Conservation (phyloP, 1,284 basidiomycete genomes). For the Cryptococcus amylolentus region DNA sequence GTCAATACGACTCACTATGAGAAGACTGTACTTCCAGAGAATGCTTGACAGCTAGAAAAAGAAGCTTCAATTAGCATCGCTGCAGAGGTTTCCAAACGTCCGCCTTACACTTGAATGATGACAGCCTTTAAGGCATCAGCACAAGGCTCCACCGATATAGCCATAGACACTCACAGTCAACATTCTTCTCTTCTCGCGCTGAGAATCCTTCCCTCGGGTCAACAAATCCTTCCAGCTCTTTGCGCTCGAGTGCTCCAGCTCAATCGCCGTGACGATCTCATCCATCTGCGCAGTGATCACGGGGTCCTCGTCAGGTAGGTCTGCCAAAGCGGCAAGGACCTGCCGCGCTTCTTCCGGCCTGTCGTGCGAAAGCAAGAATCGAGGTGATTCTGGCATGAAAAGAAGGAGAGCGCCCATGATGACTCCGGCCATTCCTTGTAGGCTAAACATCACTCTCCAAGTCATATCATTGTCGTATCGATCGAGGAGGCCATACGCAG, state of each 20-base stretch:
- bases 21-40: slow-evolving; percentile 17
- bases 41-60: slow-evolving; percentile 11
- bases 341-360: slow-evolving; percentile 9
- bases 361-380: slow-evolving; percentile 14
- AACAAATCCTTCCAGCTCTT: slow-evolving; percentile 17
- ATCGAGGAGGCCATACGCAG: slow-evolving; percentile 18
- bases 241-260: slow-evolving; percentile 16
- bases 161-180: slow-evolving; percentile 13
- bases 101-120: background rate
- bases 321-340: slow-evolving; percentile 10
- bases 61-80: background rate
- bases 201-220: slow-evolving; percentile 8
- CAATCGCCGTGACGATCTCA: slow-evolving; percentile 17
- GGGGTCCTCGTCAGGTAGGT: slow-evolving; percentile 7
- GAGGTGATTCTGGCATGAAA: slow-evolving; percentile 20
- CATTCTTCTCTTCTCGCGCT: slow-evolving; percentile 20
- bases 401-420: slow-evolving; percentile 12
- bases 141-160: background rate
- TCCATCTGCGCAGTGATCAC: slow-evolving; percentile 9
- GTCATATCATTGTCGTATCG: slow-evolving; percentile 14
- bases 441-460: slow-evolving; percentile 17
- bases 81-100: background rate
- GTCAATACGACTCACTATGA: slow-evolving; percentile 3
- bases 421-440: slow-evolving; percentile 14
- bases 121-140: background rate